Conservation (phyloP, 2,329 filamentous ascomycete species). For the Aschersonia sp. region DNA sequence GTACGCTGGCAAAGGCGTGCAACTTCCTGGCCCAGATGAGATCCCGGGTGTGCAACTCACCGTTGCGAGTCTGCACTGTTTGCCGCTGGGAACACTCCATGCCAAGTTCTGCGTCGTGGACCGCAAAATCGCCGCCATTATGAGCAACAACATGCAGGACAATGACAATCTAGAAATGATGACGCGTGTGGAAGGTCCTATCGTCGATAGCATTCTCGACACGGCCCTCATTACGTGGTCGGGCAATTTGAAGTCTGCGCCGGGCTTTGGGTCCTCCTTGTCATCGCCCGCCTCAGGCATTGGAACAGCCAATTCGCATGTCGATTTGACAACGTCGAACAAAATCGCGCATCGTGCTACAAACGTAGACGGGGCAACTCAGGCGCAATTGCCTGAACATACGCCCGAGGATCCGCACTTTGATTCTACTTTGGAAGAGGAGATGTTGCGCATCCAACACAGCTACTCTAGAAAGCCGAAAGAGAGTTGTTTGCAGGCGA, state of each 20-base stretch:
- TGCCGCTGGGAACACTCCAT: constrained; percentile 61
- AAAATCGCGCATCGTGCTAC: not conserved
- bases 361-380: not conserved
- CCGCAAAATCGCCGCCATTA: constrained; percentile 51
- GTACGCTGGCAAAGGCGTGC: constrained; percentile 42
- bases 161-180: constrained; percentile 77
- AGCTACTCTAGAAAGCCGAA: constrained; percentile 31
- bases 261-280: not conserved
- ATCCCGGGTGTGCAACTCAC: constrained; percentile 59
- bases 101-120: constrained; percentile 69
- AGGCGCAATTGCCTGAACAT: constrained; percentile 32
- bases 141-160: constrained; percentile 68
- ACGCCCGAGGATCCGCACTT: constrained; percentile 47
- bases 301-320: not conserved
- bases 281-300: not conserved
- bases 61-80: constrained; percentile 58
- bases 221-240: constrained; percentile 61
- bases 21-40: constrained; percentile 46
- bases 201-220: constrained; percentile 65
- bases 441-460: constrained; percentile 47
- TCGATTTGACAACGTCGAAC: not conserved
- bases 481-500: constrained; percentile 41
- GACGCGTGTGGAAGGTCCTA: constrained; percentile 58
- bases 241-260: constrained; percentile 1
- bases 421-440: constrained; percentile 43